These are phyloP conservation scores for Phoma herbarum DNA, from an alignment of 2,329 filamentous ascomycete genomes.

Conservation along the genomic window DNA sequence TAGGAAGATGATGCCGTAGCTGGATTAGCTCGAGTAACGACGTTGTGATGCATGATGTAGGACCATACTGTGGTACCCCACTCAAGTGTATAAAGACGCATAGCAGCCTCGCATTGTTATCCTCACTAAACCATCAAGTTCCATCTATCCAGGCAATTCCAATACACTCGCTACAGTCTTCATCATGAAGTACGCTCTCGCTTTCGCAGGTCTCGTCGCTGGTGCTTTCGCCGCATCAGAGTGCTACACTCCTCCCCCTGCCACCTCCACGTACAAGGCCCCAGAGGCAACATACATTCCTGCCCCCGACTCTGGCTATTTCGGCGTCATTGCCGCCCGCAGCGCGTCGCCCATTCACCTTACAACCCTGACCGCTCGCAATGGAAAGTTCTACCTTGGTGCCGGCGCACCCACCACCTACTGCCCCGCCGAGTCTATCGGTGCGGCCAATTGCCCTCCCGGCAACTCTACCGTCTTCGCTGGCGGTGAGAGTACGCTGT, in stretches of 20 bases:
- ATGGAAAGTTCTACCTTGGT: slow-evolving; percentile 61
- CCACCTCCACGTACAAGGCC: not conserved
- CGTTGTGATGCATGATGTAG: slow-evolving; percentile 6
- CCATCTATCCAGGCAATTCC: not conserved
- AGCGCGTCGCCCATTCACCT: slow-evolving; percentile 62
- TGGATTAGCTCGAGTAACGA: slow-evolving; percentile 4
- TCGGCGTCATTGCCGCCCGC: slow-evolving; percentile 56
- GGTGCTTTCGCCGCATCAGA: slow-evolving; percentile 32
- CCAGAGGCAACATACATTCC: slow-evolving; percentile 11
- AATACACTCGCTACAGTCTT: slow-evolving; percentile 8
- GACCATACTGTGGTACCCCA: not conserved
- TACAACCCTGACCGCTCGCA: slow-evolving; percentile 57
- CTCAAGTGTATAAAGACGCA: slow-evolving; percentile 14
- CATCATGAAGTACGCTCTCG: slow-evolving; percentile 49
- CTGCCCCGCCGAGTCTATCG: slow-evolving; percentile 55
- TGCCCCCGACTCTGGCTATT: slow-evolving; percentile 39
- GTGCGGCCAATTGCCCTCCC: slow-evolving; percentile 54
- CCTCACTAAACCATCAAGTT: slow-evolving; percentile 1
- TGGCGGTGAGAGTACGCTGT: slow-evolving; percentile 43
- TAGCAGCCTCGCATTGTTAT: slow-evolving; percentile 6
- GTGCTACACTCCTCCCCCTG: slow-evolving; percentile 20
- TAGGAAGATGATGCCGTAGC: slow-evolving; percentile 8
- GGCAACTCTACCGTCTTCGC: slow-evolving; percentile 59
- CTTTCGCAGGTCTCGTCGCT: slow-evolving; percentile 40
- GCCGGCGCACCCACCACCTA: slow-evolving; percentile 57